Conservation (phyloP, 2,329 filamentous ascomycete genomes). For the Trichophyton rubrum region DNA sequence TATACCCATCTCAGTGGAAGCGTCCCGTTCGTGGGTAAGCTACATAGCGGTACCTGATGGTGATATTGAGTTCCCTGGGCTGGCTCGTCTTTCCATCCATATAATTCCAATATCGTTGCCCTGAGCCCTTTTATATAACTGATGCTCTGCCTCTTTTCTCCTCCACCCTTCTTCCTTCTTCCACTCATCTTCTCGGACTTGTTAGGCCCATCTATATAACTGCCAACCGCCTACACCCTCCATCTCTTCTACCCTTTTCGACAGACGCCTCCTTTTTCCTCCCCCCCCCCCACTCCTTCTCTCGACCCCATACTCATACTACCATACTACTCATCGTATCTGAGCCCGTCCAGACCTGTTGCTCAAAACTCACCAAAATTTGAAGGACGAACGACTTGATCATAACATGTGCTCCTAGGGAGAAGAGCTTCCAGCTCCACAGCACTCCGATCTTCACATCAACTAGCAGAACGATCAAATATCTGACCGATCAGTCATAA, state of each 20-base stretch:
- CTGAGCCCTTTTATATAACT: conserved; percentile 3
- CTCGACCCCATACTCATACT: neutral
- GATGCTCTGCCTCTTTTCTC: conserved; percentile 1
- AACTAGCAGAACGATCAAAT: neutral
- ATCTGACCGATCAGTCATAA: neutral
- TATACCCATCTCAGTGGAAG: conserved; percentile 5
- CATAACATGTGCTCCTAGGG: neutral
- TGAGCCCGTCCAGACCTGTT: neutral
- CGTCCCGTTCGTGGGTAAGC: conserved; percentile 4
- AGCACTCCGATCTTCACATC: neutral
- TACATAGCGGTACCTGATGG: conserved; percentile 1
- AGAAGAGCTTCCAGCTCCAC: neutral
- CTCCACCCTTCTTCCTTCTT: neutral
- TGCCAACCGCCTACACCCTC: neutral
- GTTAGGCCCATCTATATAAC: neutral
- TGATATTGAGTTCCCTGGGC: neutral
- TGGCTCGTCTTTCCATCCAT: neutral
- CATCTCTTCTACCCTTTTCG: neutral
- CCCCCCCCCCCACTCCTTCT: neutral
- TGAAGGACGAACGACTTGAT: neutral
- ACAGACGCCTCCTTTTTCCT: neutral
- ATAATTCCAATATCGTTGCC: neutral
- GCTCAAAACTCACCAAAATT: neutral
- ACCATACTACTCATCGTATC: neutral
- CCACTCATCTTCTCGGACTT: neutral